phyloP scores from a whole-genome alignment of 202 grass and related monocot species.

The Eragrostis tef region DNA sequence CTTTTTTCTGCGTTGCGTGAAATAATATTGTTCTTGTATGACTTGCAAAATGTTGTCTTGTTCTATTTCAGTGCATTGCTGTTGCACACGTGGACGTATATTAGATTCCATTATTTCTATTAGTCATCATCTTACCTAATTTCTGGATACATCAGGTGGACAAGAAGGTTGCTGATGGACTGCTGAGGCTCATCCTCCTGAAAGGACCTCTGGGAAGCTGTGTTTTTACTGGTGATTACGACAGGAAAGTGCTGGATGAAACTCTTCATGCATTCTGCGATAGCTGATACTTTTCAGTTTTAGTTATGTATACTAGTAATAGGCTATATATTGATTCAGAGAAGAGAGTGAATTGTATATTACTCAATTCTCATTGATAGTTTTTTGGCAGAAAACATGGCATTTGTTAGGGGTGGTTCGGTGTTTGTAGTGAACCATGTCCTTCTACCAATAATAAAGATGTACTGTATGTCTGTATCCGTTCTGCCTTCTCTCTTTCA shows the following conservation, averaged over 20 bases:
- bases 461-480: background rate
- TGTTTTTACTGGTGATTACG: conserved; percentile 90
- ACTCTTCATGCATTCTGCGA: conserved; percentile 81
- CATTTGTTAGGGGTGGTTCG: conserved; percentile 23
- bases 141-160: conserved; percentile 69
- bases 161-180: conserved; percentile 98
- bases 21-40: background rate
- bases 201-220: conserved; percentile 88
- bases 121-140: conserved; percentile 4
- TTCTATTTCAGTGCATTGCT: background rate
- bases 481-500: background rate
- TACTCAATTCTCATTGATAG: background rate
- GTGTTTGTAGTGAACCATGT: background rate
- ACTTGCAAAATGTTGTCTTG: background rate
- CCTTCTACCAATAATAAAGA: conserved; percentile 14
- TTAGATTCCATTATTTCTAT: background rate
- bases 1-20: background rate
- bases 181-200: conserved; percentile 86
- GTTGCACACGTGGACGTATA: background rate
- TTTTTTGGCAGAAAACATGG: conserved; percentile 44
- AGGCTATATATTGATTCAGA: conserved; percentile 35
- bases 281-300: conserved; percentile 47
- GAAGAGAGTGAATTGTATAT: conserved; percentile 36
- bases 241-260: conserved; percentile 79
- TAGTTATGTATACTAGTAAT: conserved; percentile 49